phyloP scores from a whole-genome alignment of 106 monocot genomes.

The Dendrobium nobile region DNA sequence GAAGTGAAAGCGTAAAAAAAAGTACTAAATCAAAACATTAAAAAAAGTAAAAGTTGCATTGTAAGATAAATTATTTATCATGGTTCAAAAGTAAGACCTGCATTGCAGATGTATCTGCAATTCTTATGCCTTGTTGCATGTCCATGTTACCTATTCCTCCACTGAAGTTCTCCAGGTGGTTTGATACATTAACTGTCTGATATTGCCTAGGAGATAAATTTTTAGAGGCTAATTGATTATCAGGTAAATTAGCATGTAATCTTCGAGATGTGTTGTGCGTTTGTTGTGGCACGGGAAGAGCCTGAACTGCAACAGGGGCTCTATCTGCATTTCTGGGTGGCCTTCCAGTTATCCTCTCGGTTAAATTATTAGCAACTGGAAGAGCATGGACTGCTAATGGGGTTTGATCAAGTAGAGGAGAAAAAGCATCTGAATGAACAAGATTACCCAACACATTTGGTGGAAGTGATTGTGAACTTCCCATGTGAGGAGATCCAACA shows the following conservation, averaged over 20 bases:
- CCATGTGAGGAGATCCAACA: not conserved
- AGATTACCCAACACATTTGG: slow-evolving; percentile 22
- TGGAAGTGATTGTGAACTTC: no score
- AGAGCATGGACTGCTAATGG: not conserved
- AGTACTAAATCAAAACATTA: not conserved
- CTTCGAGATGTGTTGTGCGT: slow-evolving; percentile 10
- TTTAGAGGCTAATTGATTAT: not conserved
- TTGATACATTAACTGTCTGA: slow-evolving; percentile 3
- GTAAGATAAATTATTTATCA: not conserved
- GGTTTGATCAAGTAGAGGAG: slow-evolving; percentile 14
- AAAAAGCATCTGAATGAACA: slow-evolving; percentile 27
- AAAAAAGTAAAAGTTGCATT: not conserved
- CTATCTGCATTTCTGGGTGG: slow-evolving; percentile 18
- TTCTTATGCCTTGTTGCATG: slow-evolving; percentile 14
- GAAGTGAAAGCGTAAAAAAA: no score
- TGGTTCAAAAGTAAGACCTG: slow-evolving; percentile 24
- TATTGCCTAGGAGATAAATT: slow-evolving; percentile 4
- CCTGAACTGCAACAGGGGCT: slow-evolving; percentile 38
- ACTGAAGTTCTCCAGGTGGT: not conserved
- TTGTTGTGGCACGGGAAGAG: slow-evolving; percentile 39
- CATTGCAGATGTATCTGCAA: slow-evolving; percentile 12
- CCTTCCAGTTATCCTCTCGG: slow-evolving; percentile 9
- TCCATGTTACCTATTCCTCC: slow-evolving; percentile 15
- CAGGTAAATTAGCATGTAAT: not conserved
- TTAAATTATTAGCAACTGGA: slow-evolving; percentile 11